Base-by-base conservation (phyloP, 192 early-diverging fungal genomes). In the Coemansia sp. region DNA sequence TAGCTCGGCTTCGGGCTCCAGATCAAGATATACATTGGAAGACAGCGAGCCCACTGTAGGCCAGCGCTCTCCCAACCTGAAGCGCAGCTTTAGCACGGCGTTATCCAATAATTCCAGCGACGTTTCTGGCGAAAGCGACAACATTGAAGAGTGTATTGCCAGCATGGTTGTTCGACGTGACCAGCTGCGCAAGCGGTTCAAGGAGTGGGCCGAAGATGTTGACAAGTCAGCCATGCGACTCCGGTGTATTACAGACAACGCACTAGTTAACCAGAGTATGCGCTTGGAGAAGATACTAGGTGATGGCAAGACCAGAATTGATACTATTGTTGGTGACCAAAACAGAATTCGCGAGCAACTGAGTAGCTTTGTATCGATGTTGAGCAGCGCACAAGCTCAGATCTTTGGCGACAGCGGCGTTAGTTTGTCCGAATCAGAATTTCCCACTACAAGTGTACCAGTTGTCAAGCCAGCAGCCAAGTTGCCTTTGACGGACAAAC, bases 181-280 rank as follows among this genome's bases (percentile, higher is more conserved):
- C 14, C 60, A 64, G 52, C 67, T 79, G 31, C 76, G 76, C 15
- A 65, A 47, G 60, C 71, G 76, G 49, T 79, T 79, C 52, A 79
- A 79, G 57, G 66, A 65, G 28, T 78, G 75, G 75, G 60, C 75
- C 1, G 56, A 55, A 28, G 47, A 62, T 20, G 60, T 78, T 6
- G 67, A 59, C 19, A 38, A 62, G 8, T 50, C 70, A 9, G 49
- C 71, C 17, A 61, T 53, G 31, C 61, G 47, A 36, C 57, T 79
- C 21, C 59, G 69, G 7, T 46, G 62, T 40, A 38, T 73, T 22
- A 70, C 76, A 2, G 76, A 79, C 47, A 79, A 79, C 15, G 67
- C 76, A 2, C 71, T 79, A 21, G 76, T 79, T 37, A 79, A 79
- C 48, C 71, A 79, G 42, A 79, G 71, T 58, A 58, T 54, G 47